These are phyloP conservation scores for Neopestalotiopsis sp. DNA, from an alignment of 2,329 filamentous ascomycete species.

Conservation along the genomic window DNA sequence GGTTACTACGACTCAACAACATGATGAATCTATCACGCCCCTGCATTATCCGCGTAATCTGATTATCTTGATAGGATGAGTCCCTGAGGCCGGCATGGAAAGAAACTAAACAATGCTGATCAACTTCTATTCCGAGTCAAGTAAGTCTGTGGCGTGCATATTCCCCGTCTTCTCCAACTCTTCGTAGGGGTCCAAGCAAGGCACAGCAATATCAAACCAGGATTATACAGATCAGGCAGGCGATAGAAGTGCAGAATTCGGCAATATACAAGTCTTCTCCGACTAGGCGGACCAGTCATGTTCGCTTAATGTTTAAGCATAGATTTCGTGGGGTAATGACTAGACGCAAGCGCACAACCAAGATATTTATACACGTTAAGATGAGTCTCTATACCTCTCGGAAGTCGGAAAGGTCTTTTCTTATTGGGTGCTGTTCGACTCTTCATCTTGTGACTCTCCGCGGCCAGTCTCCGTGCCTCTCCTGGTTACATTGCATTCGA, in stretches of 20 bases:
- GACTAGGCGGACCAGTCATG: neutral
- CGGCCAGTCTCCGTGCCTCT: neutral
- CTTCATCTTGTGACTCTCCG: neutral
- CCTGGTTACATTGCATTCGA: neutral
- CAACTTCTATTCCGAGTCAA: neutral
- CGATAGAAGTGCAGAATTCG: neutral
- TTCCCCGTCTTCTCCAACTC: neutral
- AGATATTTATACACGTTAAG: neutral
- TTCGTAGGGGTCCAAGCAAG: neutral
- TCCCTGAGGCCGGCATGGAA: neutral
- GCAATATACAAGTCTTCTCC: neutral
- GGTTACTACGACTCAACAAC: neutral
- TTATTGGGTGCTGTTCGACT: neutral
- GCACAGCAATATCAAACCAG: neutral
- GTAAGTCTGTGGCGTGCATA: neutral
- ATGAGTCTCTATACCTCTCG: neutral
- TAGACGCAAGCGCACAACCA: neutral
- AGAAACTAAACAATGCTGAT: neutral
- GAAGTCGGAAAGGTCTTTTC: neutral
- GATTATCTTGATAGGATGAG: neutral
- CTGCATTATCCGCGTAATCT: neutral
- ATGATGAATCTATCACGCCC: neutral
- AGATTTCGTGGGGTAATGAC: neutral
- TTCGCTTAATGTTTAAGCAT: neutral
- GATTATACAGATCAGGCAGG: constrained; percentile 1